These are phyloP conservation scores for Olyra latifolia DNA, from an alignment of 176 grass and related monocot genomes.

Conservation along the genomic window DNA sequence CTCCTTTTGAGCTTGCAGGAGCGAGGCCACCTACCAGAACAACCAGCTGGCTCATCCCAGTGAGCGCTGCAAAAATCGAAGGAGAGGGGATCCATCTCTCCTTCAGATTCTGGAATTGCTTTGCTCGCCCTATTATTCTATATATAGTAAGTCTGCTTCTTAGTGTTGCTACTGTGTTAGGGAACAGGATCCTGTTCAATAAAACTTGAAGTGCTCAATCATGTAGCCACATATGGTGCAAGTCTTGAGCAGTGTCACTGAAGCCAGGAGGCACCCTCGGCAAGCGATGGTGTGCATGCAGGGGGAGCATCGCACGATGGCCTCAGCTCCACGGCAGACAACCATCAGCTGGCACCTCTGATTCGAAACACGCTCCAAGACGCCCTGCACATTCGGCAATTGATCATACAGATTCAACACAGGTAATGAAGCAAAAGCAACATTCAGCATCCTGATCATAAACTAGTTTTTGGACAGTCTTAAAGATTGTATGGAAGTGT, in stretches of 20 bases:
- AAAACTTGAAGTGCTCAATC: constrained; percentile 53
- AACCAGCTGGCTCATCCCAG: constrained; percentile 35
- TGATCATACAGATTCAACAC: constrained; percentile 8
- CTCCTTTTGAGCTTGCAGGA: constrained; percentile 34
- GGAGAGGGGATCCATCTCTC: constrained; percentile 39
- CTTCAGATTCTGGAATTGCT: constrained; percentile 37
- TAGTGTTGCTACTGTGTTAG: constrained; percentile 24
- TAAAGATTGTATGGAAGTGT: neutral
- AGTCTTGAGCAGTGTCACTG: constrained; percentile 46
- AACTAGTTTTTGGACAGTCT: neutral
- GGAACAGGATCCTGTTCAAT: constrained; percentile 33
- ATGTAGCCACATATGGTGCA: constrained; percentile 48
- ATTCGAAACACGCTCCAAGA: neutral
- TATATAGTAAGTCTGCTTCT: constrained; percentile 16
- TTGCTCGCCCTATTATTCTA: constrained; percentile 39
- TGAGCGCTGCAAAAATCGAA: constrained; percentile 43
- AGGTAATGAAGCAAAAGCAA: neutral
- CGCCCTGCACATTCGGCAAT: constrained; percentile 30
- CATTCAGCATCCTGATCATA: neutral
- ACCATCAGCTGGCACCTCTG: constrained; percentile 56
- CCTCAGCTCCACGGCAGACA: constrained; percentile 53
- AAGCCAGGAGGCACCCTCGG: constrained; percentile 51
- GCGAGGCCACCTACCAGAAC: constrained; percentile 13
- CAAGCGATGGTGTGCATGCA: constrained; percentile 56
- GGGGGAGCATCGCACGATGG: constrained; percentile 52